Base-by-base conservation (phyloP, 306 rosid genomes). In the Begonia loranthoides region DNA sequence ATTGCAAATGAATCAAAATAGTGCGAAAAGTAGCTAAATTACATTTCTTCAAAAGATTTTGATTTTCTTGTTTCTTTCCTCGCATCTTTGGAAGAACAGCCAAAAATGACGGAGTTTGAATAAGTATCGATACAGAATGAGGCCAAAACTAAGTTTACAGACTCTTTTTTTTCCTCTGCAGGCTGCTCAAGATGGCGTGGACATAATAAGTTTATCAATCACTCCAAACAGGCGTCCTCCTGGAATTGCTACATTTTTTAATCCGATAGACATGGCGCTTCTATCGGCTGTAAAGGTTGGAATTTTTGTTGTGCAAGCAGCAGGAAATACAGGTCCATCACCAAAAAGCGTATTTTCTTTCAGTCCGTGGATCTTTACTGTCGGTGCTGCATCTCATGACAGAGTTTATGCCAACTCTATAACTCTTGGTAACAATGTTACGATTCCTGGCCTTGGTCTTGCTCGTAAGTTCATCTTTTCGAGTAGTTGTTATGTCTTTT, bases 171-270 rank as follows among this genome's bases (percentile, higher is more conserved):
- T 19, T 19, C 36, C 36, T n/a, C 9, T 39, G 36, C 67, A 92
- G 99, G 99, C 99, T 68, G 99, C 99, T 67, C 93, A 70, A 63
- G 99, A 92, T 52, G 94, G 96, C 45, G 96, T 86, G 61, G 96
- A 92, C 70, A 62, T 92, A 58, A 74, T 92, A 66, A 83, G 78
- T 72, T 74, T 92, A 66, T 86, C 99, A 36, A 92, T 86, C 59
- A 83, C 96, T 50, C 99, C 99, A 17, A 92, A 92, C 49, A 67
- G 99, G 62, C 96, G 96, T 49, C 99, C 99, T 63, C 88, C 94
- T 0, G 99, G 96, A n/a, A 56, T 83, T 53, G 99, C 99, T 22
- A 86, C 96, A 40, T 92, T 86, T 77, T 83, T 92, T 47, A 92
- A 92, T 75, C 99, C 99, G 11, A 80, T 92, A 60, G 99, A 92